Conservation (phyloP, 2,329 filamentous ascomycete genomes). For the Aspergillus chevalieri region DNA sequence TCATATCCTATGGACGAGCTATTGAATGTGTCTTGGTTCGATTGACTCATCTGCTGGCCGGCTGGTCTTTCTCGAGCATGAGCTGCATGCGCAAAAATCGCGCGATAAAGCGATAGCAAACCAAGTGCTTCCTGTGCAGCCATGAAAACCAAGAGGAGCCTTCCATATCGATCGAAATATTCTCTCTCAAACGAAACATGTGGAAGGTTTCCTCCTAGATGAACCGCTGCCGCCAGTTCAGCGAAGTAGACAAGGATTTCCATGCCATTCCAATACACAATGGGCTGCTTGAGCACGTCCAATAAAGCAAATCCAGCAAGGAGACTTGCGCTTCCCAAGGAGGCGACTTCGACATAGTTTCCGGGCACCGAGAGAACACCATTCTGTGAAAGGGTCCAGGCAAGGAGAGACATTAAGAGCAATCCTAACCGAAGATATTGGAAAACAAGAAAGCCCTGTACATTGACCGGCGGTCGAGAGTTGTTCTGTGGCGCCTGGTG, state of each 20-base stretch:
- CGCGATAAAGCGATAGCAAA: constrained; percentile 21
- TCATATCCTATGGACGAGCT: not conserved
- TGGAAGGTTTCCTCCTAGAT: constrained; percentile 31
- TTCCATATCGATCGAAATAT: constrained; percentile 35
- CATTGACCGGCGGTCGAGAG: constrained; percentile 3
- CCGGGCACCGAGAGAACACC: constrained; percentile 25
- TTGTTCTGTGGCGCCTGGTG: constrained; percentile 4
- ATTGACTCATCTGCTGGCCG: not conserved
- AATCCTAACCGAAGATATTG: constrained; percentile 26
- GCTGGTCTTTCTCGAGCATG: not conserved
- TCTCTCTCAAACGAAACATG: constrained; percentile 23
- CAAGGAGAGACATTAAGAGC: constrained; percentile 22
- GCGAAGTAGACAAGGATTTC: constrained; percentile 34
- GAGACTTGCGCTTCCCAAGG: constrained; percentile 34
- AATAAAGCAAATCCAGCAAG: constrained; percentile 37
- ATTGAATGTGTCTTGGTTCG: not conserved
- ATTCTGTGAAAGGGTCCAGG: constrained; percentile 30
- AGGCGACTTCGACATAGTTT: constrained; percentile 33
- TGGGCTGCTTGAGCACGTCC: constrained; percentile 31
- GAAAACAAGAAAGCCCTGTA: constrained; percentile 16
- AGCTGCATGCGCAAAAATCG: constrained; percentile 1
- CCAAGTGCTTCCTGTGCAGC: constrained; percentile 32
- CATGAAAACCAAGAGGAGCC: constrained; percentile 35
- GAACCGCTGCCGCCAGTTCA: constrained; percentile 33
- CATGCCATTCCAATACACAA: constrained; percentile 32